Evolutionary conservation across 768 basidiomycete genomes (phyloP).

Genomic region (Phylloporus sp.): DNA sequence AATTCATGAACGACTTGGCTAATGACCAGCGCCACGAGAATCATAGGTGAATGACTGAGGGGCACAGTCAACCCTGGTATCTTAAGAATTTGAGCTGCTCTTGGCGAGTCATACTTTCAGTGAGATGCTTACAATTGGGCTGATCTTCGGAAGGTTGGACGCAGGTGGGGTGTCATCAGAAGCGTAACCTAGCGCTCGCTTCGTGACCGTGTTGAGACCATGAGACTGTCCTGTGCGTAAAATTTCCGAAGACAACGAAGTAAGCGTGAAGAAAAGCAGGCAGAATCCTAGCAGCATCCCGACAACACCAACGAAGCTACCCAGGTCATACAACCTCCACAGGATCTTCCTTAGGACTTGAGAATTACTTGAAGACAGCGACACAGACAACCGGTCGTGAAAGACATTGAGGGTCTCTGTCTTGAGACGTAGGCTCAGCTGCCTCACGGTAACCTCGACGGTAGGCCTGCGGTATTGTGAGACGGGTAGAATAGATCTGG

Average conservation of each 20-base stretch:
- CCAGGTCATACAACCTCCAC: slow-evolving; percentile 46
- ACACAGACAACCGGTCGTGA: slow-evolving; percentile 43
- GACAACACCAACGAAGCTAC: slow-evolving; percentile 40
- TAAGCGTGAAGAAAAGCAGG: slow-evolving; percentile 36
- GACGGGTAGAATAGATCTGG: slow-evolving; percentile 18
- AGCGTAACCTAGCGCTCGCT: slow-evolving; percentile 11
- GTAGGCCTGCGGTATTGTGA: slow-evolving; percentile 18
- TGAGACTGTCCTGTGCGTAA: slow-evolving; percentile 2
- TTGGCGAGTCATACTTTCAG: neutral
- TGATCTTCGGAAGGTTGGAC: slow-evolving; percentile 14
- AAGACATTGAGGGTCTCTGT: slow-evolving; percentile 47
- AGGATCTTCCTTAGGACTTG: slow-evolving; percentile 27
- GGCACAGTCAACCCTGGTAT: slow-evolving; percentile 84
- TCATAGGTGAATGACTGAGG: slow-evolving; percentile 60
- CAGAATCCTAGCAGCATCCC: slow-evolving; percentile 46
- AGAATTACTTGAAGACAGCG: slow-evolving; percentile 33
- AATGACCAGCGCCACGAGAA: slow-evolving; percentile 57
- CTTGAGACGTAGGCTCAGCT: slow-evolving; percentile 36
- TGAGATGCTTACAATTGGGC: slow-evolving; percentile 29
- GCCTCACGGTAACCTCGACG: slow-evolving; percentile 22
- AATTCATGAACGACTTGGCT: slow-evolving; percentile 76
- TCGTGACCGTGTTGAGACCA: slow-evolving; percentile 7
- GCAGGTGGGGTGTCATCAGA: neutral
- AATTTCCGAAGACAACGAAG: slow-evolving; percentile 17
- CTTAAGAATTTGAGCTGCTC: slow-evolving; percentile 34